A percentile compares a stretch with the other conserved stretches of the same genome.
These are phyloP conservation scores for Pinus tabuliformis DNA, from an alignment of 75 land plant species.

Conservation along the genomic window DNA sequence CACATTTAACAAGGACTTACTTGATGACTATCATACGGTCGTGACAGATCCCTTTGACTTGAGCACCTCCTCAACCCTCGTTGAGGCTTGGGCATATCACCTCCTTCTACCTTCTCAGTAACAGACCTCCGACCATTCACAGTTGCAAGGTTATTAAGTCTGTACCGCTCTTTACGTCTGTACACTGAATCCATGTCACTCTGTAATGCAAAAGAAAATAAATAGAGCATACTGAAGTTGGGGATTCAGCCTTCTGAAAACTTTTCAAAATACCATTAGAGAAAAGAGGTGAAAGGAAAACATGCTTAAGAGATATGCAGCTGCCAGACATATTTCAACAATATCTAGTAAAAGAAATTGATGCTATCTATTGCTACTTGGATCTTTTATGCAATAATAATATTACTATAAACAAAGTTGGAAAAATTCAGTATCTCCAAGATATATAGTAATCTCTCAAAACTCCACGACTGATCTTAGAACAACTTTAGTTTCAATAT, in stretches of 20 bases:
- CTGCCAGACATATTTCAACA: background rate
- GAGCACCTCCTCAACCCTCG: conserved; percentile 36
- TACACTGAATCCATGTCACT: conserved; percentile 26
- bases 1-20: background rate
- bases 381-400: background rate
- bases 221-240: background rate
- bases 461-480: too few relatives aligned
- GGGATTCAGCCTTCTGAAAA: background rate
- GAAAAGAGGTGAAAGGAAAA: background rate
- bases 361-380: background rate
- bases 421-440: background rate
- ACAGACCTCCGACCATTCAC: conserved; percentile 7
- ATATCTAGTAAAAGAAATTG: background rate
- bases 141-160: conserved; percentile 5
- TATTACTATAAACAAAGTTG: background rate
- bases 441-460: too few relatives aligned
- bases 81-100: conserved; percentile 4
- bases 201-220: conserved; percentile 22
- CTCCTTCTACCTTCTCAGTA: conserved; percentile 9
- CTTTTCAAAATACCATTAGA: background rate
- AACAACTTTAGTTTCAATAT: too few relatives aligned
- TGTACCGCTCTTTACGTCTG: conserved; percentile 9
- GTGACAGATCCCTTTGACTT: conserved; percentile 45
- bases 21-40: conserved; percentile 28
- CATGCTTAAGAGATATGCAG: background rate